phyloP scores from a whole-genome alignment of 352 stramenopile genomes.

The Pythium sp. region DNA sequence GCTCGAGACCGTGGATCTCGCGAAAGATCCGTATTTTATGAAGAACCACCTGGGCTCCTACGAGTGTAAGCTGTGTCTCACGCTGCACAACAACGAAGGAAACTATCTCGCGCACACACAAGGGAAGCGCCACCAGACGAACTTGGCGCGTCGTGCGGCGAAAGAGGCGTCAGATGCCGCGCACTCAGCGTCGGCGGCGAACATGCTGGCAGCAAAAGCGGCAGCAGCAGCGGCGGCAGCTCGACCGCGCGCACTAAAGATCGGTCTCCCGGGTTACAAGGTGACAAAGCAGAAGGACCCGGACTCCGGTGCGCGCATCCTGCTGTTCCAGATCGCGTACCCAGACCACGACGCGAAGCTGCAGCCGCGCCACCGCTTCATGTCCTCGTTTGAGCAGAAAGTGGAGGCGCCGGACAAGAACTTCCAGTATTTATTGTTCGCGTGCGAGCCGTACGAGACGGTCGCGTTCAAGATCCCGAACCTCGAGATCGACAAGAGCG shows the following conservation, averaged over 20 bases:
- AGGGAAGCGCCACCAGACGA: constrained; percentile 98
- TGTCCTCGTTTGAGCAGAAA: constrained; percentile 99
- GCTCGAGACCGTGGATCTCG: constrained; percentile 98
- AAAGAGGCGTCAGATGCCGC: constrained; percentile 71
- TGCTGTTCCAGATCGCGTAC: constrained; percentile 96
- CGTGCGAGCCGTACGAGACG: constrained; percentile 99
- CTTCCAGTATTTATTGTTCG: constrained; percentile 97
- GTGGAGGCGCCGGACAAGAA: constrained; percentile 96
- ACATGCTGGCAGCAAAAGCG: constrained; percentile 38
- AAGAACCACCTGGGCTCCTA: constrained; percentile 99
- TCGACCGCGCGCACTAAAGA: constrained; percentile 87
- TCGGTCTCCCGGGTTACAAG: constrained; percentile 97
- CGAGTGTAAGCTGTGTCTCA: constrained; percentile 99
- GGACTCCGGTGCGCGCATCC: constrained; percentile 73
- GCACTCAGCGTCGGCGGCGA: constrained; percentile 42
- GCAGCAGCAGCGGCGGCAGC: constrained; percentile 43
- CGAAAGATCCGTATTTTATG: constrained; percentile 99
- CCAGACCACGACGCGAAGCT: constrained; percentile 92
- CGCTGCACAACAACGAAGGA: constrained; percentile 98
- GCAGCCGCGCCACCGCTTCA: constrained; percentile 98
- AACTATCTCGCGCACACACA: constrained; percentile 99
- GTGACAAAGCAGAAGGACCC: constrained; percentile 94
- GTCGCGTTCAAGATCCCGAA: constrained; percentile 99
- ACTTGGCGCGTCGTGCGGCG: constrained; percentile 90
- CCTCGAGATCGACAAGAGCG: constrained; percentile 92